Evolutionary conservation across 75 land plant species (phyloP), one percentile per base, ranked within the genome.

Genomic region (Cunninghamia lanceolata): DNA sequence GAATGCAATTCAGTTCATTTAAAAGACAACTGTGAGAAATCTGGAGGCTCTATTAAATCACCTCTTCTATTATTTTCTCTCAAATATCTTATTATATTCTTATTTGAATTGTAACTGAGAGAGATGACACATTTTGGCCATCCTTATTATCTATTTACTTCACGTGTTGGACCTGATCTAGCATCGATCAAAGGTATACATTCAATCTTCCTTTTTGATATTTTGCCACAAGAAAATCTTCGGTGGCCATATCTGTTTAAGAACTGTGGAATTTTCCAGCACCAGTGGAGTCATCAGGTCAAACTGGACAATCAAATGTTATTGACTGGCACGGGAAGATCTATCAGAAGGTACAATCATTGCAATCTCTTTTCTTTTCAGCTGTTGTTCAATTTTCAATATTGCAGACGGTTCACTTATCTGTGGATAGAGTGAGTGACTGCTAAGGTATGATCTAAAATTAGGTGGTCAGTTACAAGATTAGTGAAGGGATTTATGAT

Each of bases 251-350:
- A 79, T 43, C 9, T 43, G 10, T 34, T 34, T 28, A 28, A 30
- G 1, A 79, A 79, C 82, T 79, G 2, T 79, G 50, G 43, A 9
- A 39, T 79, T 79, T 79, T 79, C 82, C 82, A 79, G 47, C 47
- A 79, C 43, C 82, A 79, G 28, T 79, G 30, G 82, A 79, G 82
- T 43, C 82, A 3, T 28, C 47, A 79, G 82, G 45, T 79, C 82
- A 40, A 79, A 79, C 82, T 79, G 82, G 47, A 79, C 82, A 79
- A 79, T 43, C 47, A 43, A 79, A 38, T 43, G 30, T 28, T 28
- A 11, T 28, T 10, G 79, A 76, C 9, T 43, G 46, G 46, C 82
- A 79, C 50, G 82, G 43, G 30, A 79, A 43, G 82, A 28, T 79
- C 36, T 34, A 32, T 73, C 75, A 73, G 75, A 73, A 73, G 75